Evolutionary conservation across 2,329 filamentous ascomycete species (phyloP).

Genomic region (Diplocarpon mali): DNA sequence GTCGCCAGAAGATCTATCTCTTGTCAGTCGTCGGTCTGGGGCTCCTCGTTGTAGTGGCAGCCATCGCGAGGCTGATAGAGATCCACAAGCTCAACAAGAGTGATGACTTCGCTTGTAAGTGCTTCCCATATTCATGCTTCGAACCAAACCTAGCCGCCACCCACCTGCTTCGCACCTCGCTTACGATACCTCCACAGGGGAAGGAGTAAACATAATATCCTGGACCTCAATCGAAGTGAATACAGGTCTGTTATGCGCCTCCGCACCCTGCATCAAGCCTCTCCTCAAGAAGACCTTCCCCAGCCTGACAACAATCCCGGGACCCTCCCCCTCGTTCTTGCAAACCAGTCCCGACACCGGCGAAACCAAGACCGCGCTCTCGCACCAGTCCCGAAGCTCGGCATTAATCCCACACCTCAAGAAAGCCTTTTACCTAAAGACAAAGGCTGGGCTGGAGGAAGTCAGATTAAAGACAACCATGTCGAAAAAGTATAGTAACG

Average conservation of each 20-base stretch:
- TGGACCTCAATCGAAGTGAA: constrained; percentile 14
- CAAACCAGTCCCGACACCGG: no score
- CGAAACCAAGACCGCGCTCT: not conserved
- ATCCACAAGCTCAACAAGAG: no score
- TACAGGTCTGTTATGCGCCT: constrained; percentile 12
- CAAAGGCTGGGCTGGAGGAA: not conserved
- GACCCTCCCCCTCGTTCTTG: not conserved
- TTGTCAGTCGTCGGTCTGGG: constrained; percentile 11
- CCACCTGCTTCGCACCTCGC: no score
- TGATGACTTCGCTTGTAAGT: no score
- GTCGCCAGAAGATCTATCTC: constrained; percentile 11
- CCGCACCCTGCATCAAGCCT: constrained; percentile 9
- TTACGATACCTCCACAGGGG: not conserved
- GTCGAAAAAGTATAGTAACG: not conserved
- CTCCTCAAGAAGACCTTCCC: constrained; percentile 10
- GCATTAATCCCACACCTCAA: not conserved
- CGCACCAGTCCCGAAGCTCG: not conserved
- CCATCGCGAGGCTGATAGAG: no score
- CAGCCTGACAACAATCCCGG: not conserved
- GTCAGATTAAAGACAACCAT: constrained; percentile 3
- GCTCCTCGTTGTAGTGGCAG: constrained; percentile 3
- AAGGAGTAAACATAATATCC: constrained; percentile 8
- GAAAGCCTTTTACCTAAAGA: not conserved
- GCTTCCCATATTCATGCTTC: no score
- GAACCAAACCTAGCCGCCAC: no score